Conservation (phyloP, 495 filamentous ascomycete species). For the Astrothelium subdiscretum region DNA sequence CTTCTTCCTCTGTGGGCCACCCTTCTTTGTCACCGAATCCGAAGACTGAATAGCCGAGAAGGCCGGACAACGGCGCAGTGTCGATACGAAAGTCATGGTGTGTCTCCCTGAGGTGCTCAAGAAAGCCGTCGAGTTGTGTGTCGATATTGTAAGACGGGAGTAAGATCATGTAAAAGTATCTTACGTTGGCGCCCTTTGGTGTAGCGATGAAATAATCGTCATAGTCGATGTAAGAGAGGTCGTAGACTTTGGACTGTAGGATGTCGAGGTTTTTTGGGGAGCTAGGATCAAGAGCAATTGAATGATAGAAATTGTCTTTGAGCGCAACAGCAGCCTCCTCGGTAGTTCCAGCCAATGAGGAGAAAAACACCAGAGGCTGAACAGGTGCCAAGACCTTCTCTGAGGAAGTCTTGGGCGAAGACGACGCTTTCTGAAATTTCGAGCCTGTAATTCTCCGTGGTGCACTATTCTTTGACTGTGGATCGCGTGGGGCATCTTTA, state of each 20-base stretch:
- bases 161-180: conserved; percentile 72
- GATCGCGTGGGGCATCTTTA: not conserved
- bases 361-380: conserved; percentile 77
- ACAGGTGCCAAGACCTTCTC: conserved; percentile 27
- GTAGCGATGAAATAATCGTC: conserved; percentile 76
- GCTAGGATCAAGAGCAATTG: conserved; percentile 11
- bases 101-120: conserved; percentile 76
- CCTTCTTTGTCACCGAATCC: conserved; percentile 83
- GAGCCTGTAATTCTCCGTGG: conserved; percentile 30
- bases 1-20: conserved; percentile 82
- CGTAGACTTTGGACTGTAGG: conserved; percentile 54
- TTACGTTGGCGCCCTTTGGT: conserved; percentile 32
- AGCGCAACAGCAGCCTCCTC: conserved; percentile 53
- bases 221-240: conserved; percentile 75
- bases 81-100: conserved; percentile 95
- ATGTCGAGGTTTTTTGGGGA: not conserved
- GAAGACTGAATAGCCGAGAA: conserved; percentile 86
- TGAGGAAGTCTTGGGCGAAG: conserved; percentile 12
- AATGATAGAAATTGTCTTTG: conserved; percentile 38
- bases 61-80: conserved; percentile 61
- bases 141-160: conserved; percentile 89
- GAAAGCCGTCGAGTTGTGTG: conserved; percentile 67
- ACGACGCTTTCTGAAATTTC: conserved; percentile 14
- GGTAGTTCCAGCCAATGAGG: conserved; percentile 71
- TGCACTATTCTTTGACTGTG: not conserved